Conservation (phyloP, 2,329 filamentous ascomycete species). For the Penicillium rolfsii region DNA sequence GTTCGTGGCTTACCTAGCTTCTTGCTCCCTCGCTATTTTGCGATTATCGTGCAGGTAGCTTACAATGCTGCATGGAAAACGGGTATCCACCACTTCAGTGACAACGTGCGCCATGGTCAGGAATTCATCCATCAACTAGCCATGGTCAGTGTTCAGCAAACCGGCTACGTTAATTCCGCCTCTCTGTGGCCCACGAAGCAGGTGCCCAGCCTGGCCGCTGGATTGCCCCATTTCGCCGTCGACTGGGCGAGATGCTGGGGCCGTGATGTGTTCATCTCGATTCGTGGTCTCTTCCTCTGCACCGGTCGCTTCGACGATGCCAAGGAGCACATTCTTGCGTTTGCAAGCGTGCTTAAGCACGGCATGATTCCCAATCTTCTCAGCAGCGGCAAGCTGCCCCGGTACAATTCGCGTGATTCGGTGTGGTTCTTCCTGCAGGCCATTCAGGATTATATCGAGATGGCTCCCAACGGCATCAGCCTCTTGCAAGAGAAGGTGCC, state of each 20-base stretch:
- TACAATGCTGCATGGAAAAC: conserved; percentile 82
- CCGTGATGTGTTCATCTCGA: conserved; percentile 93
- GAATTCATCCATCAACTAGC: conserved; percentile 86
- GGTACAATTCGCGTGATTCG: conserved; percentile 95
- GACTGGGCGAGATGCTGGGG: conserved; percentile 98
- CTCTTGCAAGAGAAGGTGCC: conserved; percentile 77
- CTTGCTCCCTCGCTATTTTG: conserved; percentile 90
- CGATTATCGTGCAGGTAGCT: conserved; percentile 81
- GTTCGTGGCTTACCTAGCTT: conserved; percentile 85
- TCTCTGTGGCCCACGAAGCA: conserved; percentile 85
- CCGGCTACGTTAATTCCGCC: conserved; percentile 83
- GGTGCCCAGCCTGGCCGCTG: conserved; percentile 87
- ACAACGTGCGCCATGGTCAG: conserved; percentile 77
- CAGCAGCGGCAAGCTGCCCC: conserved; percentile 78
- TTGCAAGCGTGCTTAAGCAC: conserved; percentile 94
- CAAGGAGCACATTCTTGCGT: conserved; percentile 90
- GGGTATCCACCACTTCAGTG: conserved; percentile 75
- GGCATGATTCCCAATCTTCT: conserved; percentile 97
- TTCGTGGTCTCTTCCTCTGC: conserved; percentile 86
- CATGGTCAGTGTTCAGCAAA: conserved; percentile 90
- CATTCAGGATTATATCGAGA: conserved; percentile 87
- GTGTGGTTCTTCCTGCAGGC: conserved; percentile 98
- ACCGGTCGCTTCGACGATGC: conserved; percentile 88
- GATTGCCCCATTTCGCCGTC: conserved; percentile 88
- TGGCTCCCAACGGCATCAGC: conserved; percentile 74